These are phyloP conservation scores for Earliella scabrosa DNA, from an alignment of 1,284 basidiomycete species.

Conservation along the genomic window DNA sequence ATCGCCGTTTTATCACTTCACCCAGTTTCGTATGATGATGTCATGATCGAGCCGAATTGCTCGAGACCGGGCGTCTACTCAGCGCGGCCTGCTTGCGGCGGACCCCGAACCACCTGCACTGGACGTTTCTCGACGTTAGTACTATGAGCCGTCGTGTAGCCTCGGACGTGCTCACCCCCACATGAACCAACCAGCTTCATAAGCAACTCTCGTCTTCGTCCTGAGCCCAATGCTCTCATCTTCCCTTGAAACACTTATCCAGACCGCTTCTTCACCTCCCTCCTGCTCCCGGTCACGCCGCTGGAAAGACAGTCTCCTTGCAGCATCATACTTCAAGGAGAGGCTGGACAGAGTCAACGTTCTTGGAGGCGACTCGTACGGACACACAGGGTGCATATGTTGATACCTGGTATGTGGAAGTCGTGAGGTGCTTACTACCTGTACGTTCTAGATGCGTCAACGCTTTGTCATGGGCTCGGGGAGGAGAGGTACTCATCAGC, in stretches of 20 bases:
- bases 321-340: slow-evolving; percentile 8
- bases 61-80: too few species aligned
- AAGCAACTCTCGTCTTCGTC: too few species aligned
- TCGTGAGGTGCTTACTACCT: neutral
- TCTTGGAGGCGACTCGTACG: slow-evolving; percentile 56
- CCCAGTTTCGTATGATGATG: slow-evolving; percentile 12
- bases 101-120: too few species aligned
- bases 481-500: slow-evolving; percentile 75
- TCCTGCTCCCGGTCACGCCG: slow-evolving; percentile 3
- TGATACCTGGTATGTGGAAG: neutral
- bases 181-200: too few species aligned
- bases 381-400: slow-evolving; percentile 66
- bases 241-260: neutral
- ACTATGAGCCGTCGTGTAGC: too few species aligned
- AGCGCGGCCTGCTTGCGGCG: too few species aligned
- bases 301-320: slow-evolving; percentile 19
- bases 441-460: slow-evolving; percentile 71
- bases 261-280: neutral
- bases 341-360: slow-evolving; percentile 60
- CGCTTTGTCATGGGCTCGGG: slow-evolving; percentile 81
- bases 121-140: too few species aligned
- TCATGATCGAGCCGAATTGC: neutral
- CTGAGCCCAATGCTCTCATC: too few species aligned
- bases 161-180: too few species aligned
- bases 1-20: neutral